Evolutionary conservation across 2,329 filamentous ascomycete species (phyloP), one percentile per base, ranked within the genome.

Genomic region (Orbilia javanica): DNA sequence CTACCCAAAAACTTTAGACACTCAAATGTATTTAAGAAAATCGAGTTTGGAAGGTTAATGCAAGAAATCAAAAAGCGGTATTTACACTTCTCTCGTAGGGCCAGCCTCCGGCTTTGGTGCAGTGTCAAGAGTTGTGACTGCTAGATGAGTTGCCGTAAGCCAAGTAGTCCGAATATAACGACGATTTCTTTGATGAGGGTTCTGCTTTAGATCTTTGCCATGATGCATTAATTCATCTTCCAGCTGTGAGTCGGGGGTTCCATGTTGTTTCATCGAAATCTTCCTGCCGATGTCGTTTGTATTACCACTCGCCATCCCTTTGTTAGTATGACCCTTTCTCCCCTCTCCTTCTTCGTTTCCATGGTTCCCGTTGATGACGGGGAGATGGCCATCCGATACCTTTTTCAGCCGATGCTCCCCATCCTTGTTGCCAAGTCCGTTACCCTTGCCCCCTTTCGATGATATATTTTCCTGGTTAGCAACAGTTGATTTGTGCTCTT

Each of bases 201-300:
- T 60, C 53, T 60, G 53, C 11, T 60, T 60, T 8, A 60, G 10
- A 60, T 60, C 31, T 13, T 60, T 60, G 6, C 53, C 53, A 25
- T 60, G 53, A n/a, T 60, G 53, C 25, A 60, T 8, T 15, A 60
- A 36, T n/a, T 60, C 29, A 8, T 60, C 53, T 22, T 60, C 34
- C 2, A 60, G n/a, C 7, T 25, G 53, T 10, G 31, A 25, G 8
- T 42, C n/a, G 7, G 34, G 53, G 11, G 31, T 6, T 8, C 10
- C 20, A 25, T 60, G 31, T 1, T 31, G 18, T 18, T 22, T 13
- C 15, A 36, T 22, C 0, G 34, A n/a, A 1, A 8, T 42, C 6
- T 39, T 60, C 10, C 18, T 7, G 7, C 15, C 34, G 3, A 29
- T 8, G 7, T 34, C 15, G 0, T 25, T 60, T 39, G 18, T 27